These are phyloP conservation scores for Leishmania gerbilli DNA, from an alignment of 208 protist genomes.

Conservation along the genomic window DNA sequence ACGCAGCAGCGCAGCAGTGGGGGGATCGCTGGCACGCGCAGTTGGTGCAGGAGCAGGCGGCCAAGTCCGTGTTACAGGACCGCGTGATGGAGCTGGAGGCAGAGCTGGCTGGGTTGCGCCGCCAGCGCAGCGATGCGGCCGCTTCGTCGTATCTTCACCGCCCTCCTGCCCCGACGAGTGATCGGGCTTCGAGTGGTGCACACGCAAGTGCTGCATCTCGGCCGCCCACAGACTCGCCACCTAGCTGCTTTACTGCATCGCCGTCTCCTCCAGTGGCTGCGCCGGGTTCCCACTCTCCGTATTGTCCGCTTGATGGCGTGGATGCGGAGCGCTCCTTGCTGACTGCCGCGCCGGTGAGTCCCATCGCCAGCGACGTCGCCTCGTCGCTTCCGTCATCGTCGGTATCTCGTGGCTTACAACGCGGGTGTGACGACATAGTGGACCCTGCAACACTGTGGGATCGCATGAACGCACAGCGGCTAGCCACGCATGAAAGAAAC, in stretches of 20 bases:
- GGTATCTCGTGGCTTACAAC: background rate
- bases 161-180: background rate
- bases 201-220: background rate
- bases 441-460: background rate
- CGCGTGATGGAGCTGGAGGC: conserved; percentile 25
- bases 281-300: too few relatives aligned
- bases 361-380: conserved; percentile 24
- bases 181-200: background rate
- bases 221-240: background rate
- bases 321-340: background rate
- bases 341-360: conserved; percentile 19
- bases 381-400: conserved; percentile 20
- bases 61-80: conserved; percentile 18
- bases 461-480: background rate
- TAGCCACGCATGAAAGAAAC: background rate
- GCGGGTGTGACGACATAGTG: background rate
- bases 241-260: background rate
- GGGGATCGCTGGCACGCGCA: conserved; percentile 22
- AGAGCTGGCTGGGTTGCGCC: conserved; percentile 19
- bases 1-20: conserved; percentile 23
- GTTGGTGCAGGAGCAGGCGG: conserved; percentile 15
- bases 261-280: background rate
- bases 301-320: background rate
- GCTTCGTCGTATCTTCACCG: background rate
- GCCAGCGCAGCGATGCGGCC: background rate